phyloP scores from a whole-genome alignment of 2,329 filamentous ascomycete species.

The Colletotrichum phormii region DNA sequence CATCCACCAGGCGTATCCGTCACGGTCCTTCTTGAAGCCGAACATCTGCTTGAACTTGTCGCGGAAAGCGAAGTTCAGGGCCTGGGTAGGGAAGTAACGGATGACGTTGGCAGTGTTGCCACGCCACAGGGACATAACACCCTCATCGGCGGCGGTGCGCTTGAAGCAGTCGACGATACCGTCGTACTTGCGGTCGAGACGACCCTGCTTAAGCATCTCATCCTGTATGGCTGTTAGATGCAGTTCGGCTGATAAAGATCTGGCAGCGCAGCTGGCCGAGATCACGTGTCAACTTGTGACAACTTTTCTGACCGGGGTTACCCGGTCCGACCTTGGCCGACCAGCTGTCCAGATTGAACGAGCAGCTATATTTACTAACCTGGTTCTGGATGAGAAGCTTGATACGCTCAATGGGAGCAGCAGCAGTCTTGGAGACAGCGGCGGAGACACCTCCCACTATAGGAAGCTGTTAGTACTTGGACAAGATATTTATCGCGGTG shows the following conservation, averaged over 20 bases:
- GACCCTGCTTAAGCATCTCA: conserved; percentile 99
- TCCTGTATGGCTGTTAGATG: conserved; percentile 71
- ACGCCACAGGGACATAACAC: conserved; percentile 96
- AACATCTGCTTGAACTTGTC: conserved; percentile 99
- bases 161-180: conserved; percentile 97
- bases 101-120: conserved; percentile 99
- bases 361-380: conserved; percentile 69
- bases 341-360: conserved; percentile 7
- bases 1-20: conserved; percentile 99
- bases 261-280: not conserved
- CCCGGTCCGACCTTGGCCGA: conserved; percentile 13
- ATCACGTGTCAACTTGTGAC: conserved; percentile 23
- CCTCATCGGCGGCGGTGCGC: conserved; percentile 90
- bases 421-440: conserved; percentile 99
- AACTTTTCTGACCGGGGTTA: conserved; percentile 6
- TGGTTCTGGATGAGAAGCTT: conserved; percentile 99
- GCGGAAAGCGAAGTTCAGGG: conserved; percentile 99
- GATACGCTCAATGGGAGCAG: conserved; percentile 99
- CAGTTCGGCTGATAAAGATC: not conserved
- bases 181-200: conserved; percentile 96
- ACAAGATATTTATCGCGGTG: not conserved
- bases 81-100: conserved; percentile 99
- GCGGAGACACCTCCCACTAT: conserved; percentile 99
- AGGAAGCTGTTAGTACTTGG: conserved; percentile 42
- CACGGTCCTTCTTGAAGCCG: conserved; percentile 99